Conservation (phyloP, 805 yeast species). For the Wickerhamiella sorbophila region DNA sequence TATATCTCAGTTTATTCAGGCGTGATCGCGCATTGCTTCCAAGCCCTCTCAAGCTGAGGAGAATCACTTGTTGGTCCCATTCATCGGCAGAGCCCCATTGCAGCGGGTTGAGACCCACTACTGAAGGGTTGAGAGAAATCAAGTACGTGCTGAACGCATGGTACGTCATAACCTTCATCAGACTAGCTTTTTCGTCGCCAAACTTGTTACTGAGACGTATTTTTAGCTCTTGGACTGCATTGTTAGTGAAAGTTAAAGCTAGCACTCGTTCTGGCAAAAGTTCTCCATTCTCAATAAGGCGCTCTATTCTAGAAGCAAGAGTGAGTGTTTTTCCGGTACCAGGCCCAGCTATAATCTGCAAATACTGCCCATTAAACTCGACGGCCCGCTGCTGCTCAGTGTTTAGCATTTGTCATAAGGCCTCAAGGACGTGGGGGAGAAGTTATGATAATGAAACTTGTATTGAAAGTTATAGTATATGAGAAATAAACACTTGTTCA, state of each 20-base stretch:
- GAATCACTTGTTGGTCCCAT: constrained; percentile 38
- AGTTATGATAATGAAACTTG: no score
- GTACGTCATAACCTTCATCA: constrained; percentile 61
- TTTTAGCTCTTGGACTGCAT: constrained; percentile 75
- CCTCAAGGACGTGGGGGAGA: no score
- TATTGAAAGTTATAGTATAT: no score
- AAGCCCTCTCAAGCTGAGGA: constrained; percentile 26
- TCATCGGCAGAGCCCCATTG: constrained; percentile 55
- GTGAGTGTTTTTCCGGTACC: constrained; percentile 76
- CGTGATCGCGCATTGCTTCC: not conserved
- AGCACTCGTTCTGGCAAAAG: constrained; percentile 50
- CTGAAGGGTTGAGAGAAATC: constrained; percentile 29
- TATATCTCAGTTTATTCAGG: not conserved
- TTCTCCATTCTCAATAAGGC: constrained; percentile 35
- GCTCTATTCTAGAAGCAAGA: constrained; percentile 64
- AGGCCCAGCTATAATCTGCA: constrained; percentile 49
- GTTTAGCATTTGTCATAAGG: constrained; percentile 20
- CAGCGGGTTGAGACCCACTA: constrained; percentile 9
- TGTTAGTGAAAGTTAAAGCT: constrained; percentile 86
- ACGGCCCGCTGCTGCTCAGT: constrained; percentile 34
- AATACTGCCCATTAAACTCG: constrained; percentile 27
- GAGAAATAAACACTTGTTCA: no score
- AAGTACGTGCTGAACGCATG: constrained; percentile 55
- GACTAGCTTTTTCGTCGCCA: constrained; percentile 5
- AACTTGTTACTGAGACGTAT: constrained; percentile 33